phyloP scores from a whole-genome alignment of 352 stramenopile species.

The Albugo laibachii region DNA sequence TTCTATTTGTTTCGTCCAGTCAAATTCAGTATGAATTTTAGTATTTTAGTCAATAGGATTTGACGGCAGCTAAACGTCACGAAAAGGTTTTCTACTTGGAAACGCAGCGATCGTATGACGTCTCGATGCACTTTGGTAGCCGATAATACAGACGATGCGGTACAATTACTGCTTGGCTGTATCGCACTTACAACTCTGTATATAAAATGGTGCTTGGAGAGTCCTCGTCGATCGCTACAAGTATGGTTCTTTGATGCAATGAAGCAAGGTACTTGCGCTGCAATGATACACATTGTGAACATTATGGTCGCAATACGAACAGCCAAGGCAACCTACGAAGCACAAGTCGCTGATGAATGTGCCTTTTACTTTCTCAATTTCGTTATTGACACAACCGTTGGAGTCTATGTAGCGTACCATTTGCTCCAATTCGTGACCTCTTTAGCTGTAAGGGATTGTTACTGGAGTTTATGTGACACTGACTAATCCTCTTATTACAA shows the following conservation, averaged over 20 bases:
- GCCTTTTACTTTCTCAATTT: conserved; percentile 80
- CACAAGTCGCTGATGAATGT: conserved; percentile 42
- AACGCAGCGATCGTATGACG: too few relatives aligned
- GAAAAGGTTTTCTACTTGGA: too few relatives aligned
- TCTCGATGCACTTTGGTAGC: conserved; percentile 39
- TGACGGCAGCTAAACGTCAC: too few relatives aligned
- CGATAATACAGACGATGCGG: conserved; percentile 41
- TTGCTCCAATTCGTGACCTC: conserved; percentile 35
- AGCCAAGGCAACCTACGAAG: conserved; percentile 26
- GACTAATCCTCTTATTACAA: conserved; percentile 3
- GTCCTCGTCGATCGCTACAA: conserved; percentile 25
- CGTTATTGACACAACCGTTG: conserved; percentile 61
- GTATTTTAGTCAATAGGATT: too few relatives aligned
- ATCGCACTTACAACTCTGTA: conserved; percentile 60
- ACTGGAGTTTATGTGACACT: conserved; percentile 1
- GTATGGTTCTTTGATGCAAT: conserved; percentile 74
- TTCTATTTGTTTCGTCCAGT: too few relatives aligned
- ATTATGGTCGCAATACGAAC: conserved; percentile 59
- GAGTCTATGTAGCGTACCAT: conserved; percentile 65
- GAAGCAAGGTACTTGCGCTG: conserved; percentile 61
- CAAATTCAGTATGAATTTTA: too few relatives aligned
- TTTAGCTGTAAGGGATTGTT: conserved; percentile 19
- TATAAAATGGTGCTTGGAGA: conserved; percentile 57
- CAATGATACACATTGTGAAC: conserved; percentile 65
- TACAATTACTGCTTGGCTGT: conserved; percentile 58